Evolutionary conservation across 768 basidiomycete species (phyloP).

Genomic region (Tricholomella constricta): DNA sequence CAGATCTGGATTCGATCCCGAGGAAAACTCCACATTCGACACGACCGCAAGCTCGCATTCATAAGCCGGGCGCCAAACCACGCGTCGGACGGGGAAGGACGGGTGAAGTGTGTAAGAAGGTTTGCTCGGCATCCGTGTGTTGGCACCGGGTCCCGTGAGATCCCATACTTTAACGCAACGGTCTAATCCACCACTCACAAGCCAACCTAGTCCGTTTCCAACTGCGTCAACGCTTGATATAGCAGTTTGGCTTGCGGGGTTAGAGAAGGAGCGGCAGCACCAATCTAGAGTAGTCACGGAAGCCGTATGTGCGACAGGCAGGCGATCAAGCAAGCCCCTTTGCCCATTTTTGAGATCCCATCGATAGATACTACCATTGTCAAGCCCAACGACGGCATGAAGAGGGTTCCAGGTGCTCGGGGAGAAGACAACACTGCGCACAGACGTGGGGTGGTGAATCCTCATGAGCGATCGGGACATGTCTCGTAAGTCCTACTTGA

Average conservation of each 20-base stretch:
- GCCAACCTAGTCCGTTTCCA: constrained; percentile 60
- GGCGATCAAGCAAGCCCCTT: constrained; percentile 68
- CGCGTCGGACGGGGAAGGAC: constrained; percentile 70
- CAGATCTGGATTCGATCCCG: constrained; percentile 23
- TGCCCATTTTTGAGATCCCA: constrained; percentile 85
- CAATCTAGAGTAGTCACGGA: constrained; percentile 77
- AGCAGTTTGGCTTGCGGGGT: constrained; percentile 10
- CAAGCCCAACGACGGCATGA: constrained; percentile 67
- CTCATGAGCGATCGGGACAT: constrained; percentile 68
- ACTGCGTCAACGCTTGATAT: constrained; percentile 20
- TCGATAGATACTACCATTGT: constrained; percentile 70
- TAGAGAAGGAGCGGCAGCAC: constrained; percentile 40
- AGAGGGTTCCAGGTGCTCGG: constrained; percentile 64
- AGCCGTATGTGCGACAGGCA: constrained; percentile 73
- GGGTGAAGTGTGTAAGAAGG: constrained; percentile 75
- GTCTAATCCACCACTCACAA: constrained; percentile 80
- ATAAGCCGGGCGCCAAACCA: constrained; percentile 76
- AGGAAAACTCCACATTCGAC: constrained; percentile 58
- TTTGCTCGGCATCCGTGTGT: constrained; percentile 56
- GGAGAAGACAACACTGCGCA: constrained; percentile 72
- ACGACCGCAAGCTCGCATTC: constrained; percentile 77
- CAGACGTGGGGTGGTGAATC: constrained; percentile 68
- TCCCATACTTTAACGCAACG: constrained; percentile 86
- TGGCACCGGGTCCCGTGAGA: constrained; percentile 46
- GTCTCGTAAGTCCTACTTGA: constrained; percentile 67